Percentiles rank a stretch among this genome's conserved stretches.
Conservation (phyloP, 106 monocot genomes). For the Allium sativum region DNA sequence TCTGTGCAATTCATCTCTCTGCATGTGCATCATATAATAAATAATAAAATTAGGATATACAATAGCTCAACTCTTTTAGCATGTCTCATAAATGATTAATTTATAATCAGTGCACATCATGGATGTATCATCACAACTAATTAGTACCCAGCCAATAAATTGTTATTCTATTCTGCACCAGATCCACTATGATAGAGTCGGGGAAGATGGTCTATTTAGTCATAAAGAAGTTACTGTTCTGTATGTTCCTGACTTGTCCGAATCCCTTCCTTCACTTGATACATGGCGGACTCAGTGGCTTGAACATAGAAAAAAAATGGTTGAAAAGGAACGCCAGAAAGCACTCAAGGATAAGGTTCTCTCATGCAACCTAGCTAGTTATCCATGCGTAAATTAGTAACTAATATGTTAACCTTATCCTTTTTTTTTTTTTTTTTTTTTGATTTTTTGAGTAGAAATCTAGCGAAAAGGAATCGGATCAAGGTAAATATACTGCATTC, state of each 20-base stretch:
- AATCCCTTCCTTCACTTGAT: constrained; percentile 82
- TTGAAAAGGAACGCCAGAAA: constrained; percentile 28
- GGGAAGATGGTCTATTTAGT: constrained; percentile 72
- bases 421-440: neutral
- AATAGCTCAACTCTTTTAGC: no score
- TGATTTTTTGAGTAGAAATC: constrained; percentile 18
- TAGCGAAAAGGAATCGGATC: constrained; percentile 18
- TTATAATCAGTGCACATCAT: no score
- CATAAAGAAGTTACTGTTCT: constrained; percentile 89
- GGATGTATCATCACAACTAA: no score
- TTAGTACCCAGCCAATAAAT: no score
- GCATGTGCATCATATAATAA: no score
- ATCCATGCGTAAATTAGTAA: neutral
- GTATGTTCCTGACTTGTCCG: constrained; percentile 69
- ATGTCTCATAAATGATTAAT: no score
- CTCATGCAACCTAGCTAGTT: neutral
- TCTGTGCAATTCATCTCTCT: no score
- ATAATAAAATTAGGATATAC: no score
- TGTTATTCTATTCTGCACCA: constrained; percentile 15
- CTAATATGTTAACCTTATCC: neutral
- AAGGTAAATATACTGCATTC: constrained; percentile 23
- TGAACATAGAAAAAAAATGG: constrained; percentile 25
- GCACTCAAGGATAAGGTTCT: constrained; percentile 44
- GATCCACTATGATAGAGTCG: constrained; percentile 87
- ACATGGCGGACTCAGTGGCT: constrained; percentile 74